Conservation (phyloP, 768 basidiomycete species). For the Austroboletus festivus region DNA sequence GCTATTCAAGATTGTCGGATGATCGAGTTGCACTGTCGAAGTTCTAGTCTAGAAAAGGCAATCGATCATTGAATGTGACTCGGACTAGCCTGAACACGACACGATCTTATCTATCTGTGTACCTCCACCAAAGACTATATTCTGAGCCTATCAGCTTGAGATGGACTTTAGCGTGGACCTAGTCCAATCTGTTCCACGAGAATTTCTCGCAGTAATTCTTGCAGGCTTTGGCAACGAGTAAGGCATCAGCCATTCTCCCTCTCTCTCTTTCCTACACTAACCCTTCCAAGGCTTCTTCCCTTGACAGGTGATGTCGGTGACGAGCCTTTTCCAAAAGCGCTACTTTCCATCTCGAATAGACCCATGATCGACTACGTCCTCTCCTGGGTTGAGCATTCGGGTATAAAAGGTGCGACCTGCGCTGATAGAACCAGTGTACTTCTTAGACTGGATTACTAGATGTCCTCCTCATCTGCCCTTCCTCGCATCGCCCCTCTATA, state of each 20-base stretch:
- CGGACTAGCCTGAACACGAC: neutral
- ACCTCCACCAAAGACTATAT: too few species aligned
- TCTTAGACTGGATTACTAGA: constrained; percentile 44
- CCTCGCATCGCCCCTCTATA: constrained; percentile 68
- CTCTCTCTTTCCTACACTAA: neutral
- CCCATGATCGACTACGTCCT: constrained; percentile 84
- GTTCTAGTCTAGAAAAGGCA: constrained; percentile 24
- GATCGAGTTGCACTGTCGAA: too few species aligned
- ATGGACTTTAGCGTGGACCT: constrained; percentile 68
- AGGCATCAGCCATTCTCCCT: constrained; percentile 30
- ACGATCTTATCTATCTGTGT: neutral
- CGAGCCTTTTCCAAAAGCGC: constrained; percentile 79
- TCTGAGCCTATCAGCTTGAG: neutral
- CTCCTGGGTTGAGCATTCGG: constrained; percentile 84
- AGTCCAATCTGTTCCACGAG: constrained; percentile 53
- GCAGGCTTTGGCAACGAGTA: constrained; percentile 93
- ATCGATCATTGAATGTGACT: constrained; percentile 11
- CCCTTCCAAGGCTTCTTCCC: constrained; percentile 57
- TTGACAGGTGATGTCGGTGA: constrained; percentile 78
- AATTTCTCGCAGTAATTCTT: constrained; percentile 86
- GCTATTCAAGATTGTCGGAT: too few species aligned
- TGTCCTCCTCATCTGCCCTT: constrained; percentile 82
- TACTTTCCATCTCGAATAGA: constrained; percentile 83
- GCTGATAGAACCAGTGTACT: constrained; percentile 4
- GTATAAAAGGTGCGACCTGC: constrained; percentile 63